Evolutionary conservation across 2,329 filamentous ascomycete genomes (phyloP), one percentile per base, ranked within the genome.

Genomic region (Penicillium sclerotigenum): DNA sequence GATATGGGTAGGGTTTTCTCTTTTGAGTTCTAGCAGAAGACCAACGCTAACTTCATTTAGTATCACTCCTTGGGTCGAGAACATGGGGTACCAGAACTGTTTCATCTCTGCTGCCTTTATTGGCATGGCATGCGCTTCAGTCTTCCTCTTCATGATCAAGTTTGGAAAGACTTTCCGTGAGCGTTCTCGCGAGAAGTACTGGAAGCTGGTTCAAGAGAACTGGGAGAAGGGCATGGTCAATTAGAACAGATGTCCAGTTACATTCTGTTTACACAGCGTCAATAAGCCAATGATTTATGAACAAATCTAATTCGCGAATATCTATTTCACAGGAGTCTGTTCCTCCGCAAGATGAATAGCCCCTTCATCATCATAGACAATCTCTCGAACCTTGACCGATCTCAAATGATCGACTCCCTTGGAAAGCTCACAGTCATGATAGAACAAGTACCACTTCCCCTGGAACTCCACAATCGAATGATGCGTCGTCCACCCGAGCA

Each of bases 401-500:
- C 89, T 77, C 73, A 92, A 68, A 70, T 92, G 88, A 66, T 87
- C 84, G 50, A 88, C 83, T 0, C 87, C 87, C 16, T 80, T 79
- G 52, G 85, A 88, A 54, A 90, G 70, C 68, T 84, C 83, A 57
- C 85, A 85, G 74, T 91, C 89, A 68, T 91, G 89, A 70, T 91
- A 85, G 71, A 91, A 91, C 54, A 92, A 70, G 73, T 84, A 91
- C 83, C 88, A 91, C 61, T 80, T 82, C 4, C 82, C 86, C 72
- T 83, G 71, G 67, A 88, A 90, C 77, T 91, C 87, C 10, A 87
- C 87, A 62, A 92, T 87, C 3, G 85, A 89, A 71, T 91, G 89
- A 74, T 91, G 89, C 52, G 89, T 92, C 41, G 89, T 91, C 89
- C 89, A 92, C 1, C 89, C 88, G 26, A 88, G 72, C 5, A 92